Percentiles rank a stretch among this genome's conserved stretches.
Conservation (phyloP, 805 yeast species). For the Wickerhamiella cacticola region DNA sequence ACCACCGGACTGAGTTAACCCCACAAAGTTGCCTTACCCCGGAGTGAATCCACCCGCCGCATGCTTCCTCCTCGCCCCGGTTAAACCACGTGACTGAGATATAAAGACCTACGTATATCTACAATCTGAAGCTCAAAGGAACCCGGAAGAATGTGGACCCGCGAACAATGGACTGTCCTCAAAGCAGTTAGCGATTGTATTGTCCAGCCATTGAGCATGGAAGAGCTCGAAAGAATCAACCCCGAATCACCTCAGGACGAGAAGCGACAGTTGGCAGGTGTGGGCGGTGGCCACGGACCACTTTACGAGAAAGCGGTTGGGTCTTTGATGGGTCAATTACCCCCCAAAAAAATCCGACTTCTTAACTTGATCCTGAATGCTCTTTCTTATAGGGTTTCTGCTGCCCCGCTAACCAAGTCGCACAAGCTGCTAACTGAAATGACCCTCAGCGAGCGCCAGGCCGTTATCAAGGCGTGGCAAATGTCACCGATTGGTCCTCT, state of each 20-base stretch:
- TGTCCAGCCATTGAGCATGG: neutral
- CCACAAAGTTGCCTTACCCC: neutral
- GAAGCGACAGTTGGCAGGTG: neutral
- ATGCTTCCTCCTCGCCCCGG: too few species aligned
- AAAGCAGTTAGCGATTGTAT: constrained; percentile 8
- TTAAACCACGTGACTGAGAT: neutral
- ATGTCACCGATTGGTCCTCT: constrained; percentile 32
- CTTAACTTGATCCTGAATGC: constrained; percentile 18
- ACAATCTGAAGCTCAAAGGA: too few species aligned
- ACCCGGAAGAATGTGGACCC: too few species aligned
- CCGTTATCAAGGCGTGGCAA: constrained; percentile 32
- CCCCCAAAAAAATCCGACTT: constrained; percentile 6
- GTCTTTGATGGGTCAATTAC: neutral
- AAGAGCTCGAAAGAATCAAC: constrained; percentile 2
- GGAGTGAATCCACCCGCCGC: constrained; percentile 1
- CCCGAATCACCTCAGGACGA: constrained; percentile 5
- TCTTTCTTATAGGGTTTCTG: constrained; percentile 21
- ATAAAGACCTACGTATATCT: too few species aligned
- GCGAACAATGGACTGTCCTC: constrained; percentile 4
- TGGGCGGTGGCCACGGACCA: neutral
- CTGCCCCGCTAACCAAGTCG: constrained; percentile 21
- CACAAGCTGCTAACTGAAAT: constrained; percentile 21
- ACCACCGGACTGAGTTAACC: too few species aligned
- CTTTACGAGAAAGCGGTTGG: neutral
- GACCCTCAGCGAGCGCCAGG: constrained; percentile 26